Conservation (phyloP, 768 basidiomycete genomes). For the Mycena polygramma region DNA sequence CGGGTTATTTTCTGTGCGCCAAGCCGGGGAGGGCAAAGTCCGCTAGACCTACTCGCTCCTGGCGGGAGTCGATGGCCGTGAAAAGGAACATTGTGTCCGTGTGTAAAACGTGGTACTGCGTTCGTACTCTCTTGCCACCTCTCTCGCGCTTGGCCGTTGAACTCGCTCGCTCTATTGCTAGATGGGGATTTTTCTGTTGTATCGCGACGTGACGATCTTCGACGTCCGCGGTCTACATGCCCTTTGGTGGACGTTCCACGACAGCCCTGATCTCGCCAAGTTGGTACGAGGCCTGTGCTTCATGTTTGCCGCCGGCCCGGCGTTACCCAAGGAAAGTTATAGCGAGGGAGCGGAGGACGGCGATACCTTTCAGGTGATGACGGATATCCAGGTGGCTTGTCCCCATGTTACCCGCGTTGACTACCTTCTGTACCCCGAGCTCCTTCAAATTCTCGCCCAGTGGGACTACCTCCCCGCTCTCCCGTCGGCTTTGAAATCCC, state of each 20-base stretch:
- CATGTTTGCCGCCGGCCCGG: background rate
- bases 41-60: background rate
- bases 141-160: background rate
- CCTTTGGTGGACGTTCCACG: background rate
- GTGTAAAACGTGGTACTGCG: conserved; percentile 6
- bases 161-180: background rate
- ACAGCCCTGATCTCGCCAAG: background rate
- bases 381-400: background rate
- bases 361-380: background rate
- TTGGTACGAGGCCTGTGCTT: conserved; percentile 4
- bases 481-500: background rate
- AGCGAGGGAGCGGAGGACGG: too few relatives aligned
- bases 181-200: conserved; percentile 1
- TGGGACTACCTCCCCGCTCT: background rate
- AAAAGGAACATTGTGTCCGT: background rate
- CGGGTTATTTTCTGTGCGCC: background rate
- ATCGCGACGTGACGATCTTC: conserved; percentile 9
- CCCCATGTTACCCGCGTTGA: background rate
- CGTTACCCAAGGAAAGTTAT: too few relatives aligned
- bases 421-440: background rate
- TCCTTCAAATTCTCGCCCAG: background rate
- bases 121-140: background rate
- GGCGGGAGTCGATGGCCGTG: conserved; percentile 1
- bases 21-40: background rate
- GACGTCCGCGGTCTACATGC: background rate